Percentiles rank a stretch among this genome's conserved stretches.
Evolutionary conservation across 148 eudicot species (phyloP).

Genomic region (Linanthus parryae): DNA sequence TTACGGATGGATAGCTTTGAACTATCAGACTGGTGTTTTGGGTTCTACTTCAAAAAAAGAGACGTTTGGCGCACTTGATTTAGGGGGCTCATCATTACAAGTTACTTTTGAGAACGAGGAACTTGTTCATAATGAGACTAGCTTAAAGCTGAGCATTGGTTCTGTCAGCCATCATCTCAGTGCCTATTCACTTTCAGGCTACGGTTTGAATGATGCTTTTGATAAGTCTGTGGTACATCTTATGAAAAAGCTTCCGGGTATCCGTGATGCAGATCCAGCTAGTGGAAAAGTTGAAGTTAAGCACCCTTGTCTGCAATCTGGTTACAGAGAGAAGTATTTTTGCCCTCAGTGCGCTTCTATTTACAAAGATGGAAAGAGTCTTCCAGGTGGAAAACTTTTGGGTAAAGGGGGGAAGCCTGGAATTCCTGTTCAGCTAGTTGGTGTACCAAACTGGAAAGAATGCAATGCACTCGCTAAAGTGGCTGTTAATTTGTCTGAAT

Average conservation of each 20-base stretch:
- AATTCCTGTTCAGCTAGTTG: constrained; percentile 54
- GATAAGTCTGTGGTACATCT: constrained; percentile 88
- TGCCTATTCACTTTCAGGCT: constrained; percentile 91
- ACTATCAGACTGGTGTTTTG: constrained; percentile 63
- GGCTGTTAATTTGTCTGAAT: constrained; percentile 89
- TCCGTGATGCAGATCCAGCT: constrained; percentile 38
- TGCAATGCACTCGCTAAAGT: constrained; percentile 72
- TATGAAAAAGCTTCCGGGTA: constrained; percentile 49
- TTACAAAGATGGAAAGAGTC: constrained; percentile 35
- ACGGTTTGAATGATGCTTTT: constrained; percentile 98
- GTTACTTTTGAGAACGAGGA: constrained; percentile 90
- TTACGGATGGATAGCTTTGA: constrained; percentile 97
- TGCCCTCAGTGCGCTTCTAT: constrained; percentile 73
- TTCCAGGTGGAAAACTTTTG: constrained; percentile 27
- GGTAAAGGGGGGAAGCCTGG: constrained; percentile 54
- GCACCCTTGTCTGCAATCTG: constrained; percentile 91
- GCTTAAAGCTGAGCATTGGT: constrained; percentile 86
- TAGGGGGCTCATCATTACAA: constrained; percentile 97
- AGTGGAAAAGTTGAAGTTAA: constrained; percentile 59
- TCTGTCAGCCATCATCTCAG: constrained; percentile 83
- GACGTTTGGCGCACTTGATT: constrained; percentile 94
- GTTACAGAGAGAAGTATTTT: constrained; percentile 61
- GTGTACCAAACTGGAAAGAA: constrained; percentile 87
- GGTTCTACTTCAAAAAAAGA: constrained; percentile 64
- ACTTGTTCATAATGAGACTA: constrained; percentile 43